Evolutionary conservation across 108 stramenopile genomes (phyloP).

Genomic region (Skeletonema menzelii): DNA sequence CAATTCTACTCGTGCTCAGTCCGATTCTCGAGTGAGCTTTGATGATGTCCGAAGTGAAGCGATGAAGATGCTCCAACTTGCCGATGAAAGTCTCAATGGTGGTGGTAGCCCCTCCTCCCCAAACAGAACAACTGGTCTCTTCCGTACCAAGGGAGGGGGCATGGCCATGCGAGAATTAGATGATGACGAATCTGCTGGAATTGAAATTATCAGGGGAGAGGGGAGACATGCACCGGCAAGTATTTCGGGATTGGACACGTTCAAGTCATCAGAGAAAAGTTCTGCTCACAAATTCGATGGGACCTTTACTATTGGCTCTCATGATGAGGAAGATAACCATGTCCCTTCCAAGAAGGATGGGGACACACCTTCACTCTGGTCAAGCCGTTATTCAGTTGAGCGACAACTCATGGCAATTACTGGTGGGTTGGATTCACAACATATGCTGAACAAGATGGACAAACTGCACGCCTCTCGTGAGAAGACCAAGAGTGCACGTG

Average conservation of each 20-base stretch:
- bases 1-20: neutral
- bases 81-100: slow-evolving; percentile 24
- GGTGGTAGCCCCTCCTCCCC: neutral
- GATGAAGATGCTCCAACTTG: slow-evolving; percentile 44
- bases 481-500: slow-evolving; percentile 43
- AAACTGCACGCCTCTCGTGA: slow-evolving; percentile 19
- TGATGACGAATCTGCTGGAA: slow-evolving; percentile 11
- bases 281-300: slow-evolving; percentile 5
- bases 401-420: slow-evolving; percentile 51
- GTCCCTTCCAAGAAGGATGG: slow-evolving; percentile 2
- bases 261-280: neutral
- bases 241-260: slow-evolving; percentile 40
- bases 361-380: slow-evolving; percentile 48
- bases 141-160: slow-evolving; percentile 42
- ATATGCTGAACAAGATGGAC: slow-evolving; percentile 47
- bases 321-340: slow-evolving; percentile 36
- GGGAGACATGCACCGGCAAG: neutral
- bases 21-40: slow-evolving; percentile 1
- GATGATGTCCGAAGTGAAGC: slow-evolving; percentile 40
- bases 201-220: slow-evolving; percentile 11
- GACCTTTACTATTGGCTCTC: slow-evolving; percentile 16
- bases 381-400: slow-evolving; percentile 65
- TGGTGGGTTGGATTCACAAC: slow-evolving; percentile 38
- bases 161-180: slow-evolving; percentile 40
- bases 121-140: slow-evolving; percentile 25